phyloP scores from a whole-genome alignment of 176 grass and related monocot species.

The Otatea glauca region DNA sequence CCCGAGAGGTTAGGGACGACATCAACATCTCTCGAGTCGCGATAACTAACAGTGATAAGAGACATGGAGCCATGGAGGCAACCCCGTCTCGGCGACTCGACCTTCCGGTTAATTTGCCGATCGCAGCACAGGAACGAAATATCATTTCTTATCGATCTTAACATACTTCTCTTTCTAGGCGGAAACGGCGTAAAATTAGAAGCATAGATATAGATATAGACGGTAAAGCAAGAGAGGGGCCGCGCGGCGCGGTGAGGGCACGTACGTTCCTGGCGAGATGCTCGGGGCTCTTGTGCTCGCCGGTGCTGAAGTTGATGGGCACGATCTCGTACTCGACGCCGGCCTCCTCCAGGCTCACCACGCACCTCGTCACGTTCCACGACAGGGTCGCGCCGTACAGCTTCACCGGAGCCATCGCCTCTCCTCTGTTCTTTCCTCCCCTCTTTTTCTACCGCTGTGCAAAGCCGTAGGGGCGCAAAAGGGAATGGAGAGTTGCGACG shows the following conservation, averaged over 20 bases:
- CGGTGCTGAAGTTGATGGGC: constrained; percentile 60
- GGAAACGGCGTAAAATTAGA: neutral
- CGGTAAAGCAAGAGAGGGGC: neutral
- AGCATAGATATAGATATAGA: neutral
- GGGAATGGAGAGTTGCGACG: neutral
- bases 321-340: constrained; percentile 69
- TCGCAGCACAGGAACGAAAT: neutral
- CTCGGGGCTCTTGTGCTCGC: constrained; percentile 67
- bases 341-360: constrained; percentile 56
- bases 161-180: neutral
- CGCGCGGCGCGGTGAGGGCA: neutral
- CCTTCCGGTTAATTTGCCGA: neutral
- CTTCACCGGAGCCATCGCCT: constrained; percentile 60
- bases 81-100: neutral
- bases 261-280: constrained; percentile 69
- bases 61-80: neutral
- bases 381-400: constrained; percentile 62
- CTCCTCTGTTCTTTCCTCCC: neutral
- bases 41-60: neutral
- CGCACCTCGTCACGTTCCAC: constrained; percentile 60
- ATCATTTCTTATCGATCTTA: neutral
- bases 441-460: neutral
- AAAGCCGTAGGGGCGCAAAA: too few species aligned
- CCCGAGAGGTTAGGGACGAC: neutral
- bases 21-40: neutral